Conservation (phyloP, 768 basidiomycete genomes). For the Gymnopilus dilepis region DNA sequence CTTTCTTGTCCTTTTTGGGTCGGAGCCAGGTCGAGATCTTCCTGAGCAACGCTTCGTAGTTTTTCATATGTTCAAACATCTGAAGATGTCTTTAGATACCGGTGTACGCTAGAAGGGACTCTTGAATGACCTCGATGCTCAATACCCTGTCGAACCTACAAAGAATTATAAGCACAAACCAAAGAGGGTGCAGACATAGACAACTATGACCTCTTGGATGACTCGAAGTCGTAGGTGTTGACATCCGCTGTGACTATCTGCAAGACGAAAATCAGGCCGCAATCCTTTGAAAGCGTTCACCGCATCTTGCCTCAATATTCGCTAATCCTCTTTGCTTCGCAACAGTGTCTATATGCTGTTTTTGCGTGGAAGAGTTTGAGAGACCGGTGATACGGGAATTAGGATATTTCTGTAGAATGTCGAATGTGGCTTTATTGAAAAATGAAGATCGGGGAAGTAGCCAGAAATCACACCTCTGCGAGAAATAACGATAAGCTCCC, state of each 20-base stretch:
- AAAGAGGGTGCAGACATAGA: neutral
- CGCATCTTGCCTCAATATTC: conserved; percentile 53
- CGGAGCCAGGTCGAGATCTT: conserved; percentile 72
- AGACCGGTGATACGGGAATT: conserved; percentile 64
- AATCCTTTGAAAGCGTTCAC: too few relatives aligned
- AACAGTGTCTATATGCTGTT: conserved; percentile 59
- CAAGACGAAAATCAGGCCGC: too few relatives aligned
- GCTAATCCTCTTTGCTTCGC: conserved; percentile 53
- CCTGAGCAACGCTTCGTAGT: conserved; percentile 62
- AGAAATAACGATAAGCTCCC: conserved; percentile 73
- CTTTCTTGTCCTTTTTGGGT: conserved; percentile 32
- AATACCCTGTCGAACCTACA: conserved; percentile 71
- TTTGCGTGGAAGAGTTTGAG: conserved; percentile 74
- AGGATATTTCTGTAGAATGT: conserved; percentile 62
- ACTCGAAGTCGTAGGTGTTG: conserved; percentile 62
- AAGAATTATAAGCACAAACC: neutral
- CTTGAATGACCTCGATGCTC: conserved; percentile 71
- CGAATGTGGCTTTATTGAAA: neutral
- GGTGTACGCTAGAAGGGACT: too few relatives aligned
- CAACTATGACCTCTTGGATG: conserved; percentile 42
- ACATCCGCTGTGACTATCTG: conserved; percentile 75
- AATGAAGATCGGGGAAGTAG: neutral
- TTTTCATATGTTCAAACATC: conserved; percentile 84
- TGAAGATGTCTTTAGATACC: conserved; percentile 26
- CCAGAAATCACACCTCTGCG: conserved; percentile 48